phyloP scores from a whole-genome alignment of 2,329 filamentous ascomycete genomes.

The Talaromyces verruculosus region DNA sequence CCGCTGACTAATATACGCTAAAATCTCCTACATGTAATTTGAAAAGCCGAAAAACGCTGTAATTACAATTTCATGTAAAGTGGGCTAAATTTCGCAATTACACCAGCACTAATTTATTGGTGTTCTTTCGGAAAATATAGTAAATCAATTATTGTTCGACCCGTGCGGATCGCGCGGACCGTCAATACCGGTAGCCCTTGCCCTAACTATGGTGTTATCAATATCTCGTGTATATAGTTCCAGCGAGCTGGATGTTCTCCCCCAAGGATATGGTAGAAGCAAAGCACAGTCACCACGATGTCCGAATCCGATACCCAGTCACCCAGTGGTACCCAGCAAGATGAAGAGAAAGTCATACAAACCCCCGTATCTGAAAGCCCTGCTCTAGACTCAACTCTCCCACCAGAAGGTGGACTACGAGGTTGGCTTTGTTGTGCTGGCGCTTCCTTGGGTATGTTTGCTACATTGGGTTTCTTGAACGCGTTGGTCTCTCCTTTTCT shows the following conservation, averaged over 20 bases:
- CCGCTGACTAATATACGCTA: too few relatives aligned
- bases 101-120: too few relatives aligned
- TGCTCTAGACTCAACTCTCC: constrained; percentile 34
- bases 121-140: background rate
- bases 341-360: background rate
- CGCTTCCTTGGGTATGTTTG: constrained; percentile 32
- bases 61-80: too few relatives aligned
- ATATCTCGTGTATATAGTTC: background rate
- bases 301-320: background rate
- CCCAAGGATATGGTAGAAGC: background rate
- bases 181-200: background rate
- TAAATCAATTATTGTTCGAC: background rate
- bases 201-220: background rate
- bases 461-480: constrained; percentile 31
- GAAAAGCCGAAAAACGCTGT: too few relatives aligned
- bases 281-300: background rate
- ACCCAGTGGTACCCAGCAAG: background rate
- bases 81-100: too few relatives aligned
- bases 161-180: background rate
- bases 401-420: constrained; percentile 35
- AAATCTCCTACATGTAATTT: too few relatives aligned
- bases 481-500: constrained; percentile 11
- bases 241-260: background rate
- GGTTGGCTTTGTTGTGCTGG: constrained; percentile 38
- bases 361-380: background rate